A percentile compares a stretch with the other conserved stretches of the same genome.
Conservation (phyloP, 2,329 filamentous ascomycete genomes). For the Monilinia fructigena region DNA sequence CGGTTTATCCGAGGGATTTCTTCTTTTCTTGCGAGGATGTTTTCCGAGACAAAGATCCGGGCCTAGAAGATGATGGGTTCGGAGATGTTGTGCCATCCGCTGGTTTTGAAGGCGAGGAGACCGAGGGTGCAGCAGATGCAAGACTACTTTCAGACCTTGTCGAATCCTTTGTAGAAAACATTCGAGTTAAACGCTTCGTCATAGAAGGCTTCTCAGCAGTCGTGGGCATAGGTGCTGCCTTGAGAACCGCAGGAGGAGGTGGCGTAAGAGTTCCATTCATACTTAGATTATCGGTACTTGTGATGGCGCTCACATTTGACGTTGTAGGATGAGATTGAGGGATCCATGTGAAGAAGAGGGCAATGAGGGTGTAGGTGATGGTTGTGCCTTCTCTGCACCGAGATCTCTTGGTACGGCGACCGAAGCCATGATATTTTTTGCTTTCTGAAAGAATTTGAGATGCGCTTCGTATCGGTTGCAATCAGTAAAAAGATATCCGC, state of each 20-base stretch:
- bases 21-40: constrained; percentile 47
- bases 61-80: constrained; percentile 36
- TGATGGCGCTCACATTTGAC: constrained; percentile 32
- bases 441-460: constrained; percentile 13
- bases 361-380: constrained; percentile 35
- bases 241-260: constrained; percentile 34
- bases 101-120: constrained; percentile 39
- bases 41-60: constrained; percentile 47
- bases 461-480: constrained; percentile 22
- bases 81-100: constrained; percentile 28
- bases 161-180: constrained; percentile 61
- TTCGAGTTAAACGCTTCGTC: constrained; percentile 63
- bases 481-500: constrained; percentile 26
- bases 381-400: constrained; percentile 29
- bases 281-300: constrained; percentile 36
- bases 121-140: constrained; percentile 36
- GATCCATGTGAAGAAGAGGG: constrained; percentile 34
- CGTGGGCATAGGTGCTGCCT: constrained; percentile 28
- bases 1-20: constrained; percentile 34
- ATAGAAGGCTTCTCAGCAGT: constrained; percentile 55
- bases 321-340: constrained; percentile 30
- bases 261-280: constrained; percentile 38
- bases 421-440: constrained; percentile 35
- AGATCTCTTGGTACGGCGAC: constrained; percentile 33
- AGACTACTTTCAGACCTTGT: constrained; percentile 33